Base-by-base conservation (phyloP, 306 rosid species). In the Albizia julibrissin region DNA sequence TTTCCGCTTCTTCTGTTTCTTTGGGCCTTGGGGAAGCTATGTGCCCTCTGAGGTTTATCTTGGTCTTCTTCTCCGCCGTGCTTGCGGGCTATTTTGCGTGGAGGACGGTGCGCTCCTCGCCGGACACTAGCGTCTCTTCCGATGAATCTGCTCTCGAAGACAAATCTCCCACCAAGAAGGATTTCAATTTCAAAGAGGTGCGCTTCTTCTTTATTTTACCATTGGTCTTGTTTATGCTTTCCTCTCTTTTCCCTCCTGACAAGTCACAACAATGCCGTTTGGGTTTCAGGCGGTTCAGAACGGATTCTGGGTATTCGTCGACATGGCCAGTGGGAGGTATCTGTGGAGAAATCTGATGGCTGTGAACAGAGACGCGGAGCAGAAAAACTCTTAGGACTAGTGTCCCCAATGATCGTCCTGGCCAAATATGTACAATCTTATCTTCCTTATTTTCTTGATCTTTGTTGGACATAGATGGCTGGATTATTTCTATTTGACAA, bases 261-360 rank as follows among this genome's bases (percentile, higher is more conserved):
- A 33, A 33, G 6, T 61, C 3, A 78, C 54, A 31, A 24, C 5
- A 78, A 54, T 80, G 29, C 69, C 43, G 78, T 18, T 78, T 49
- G 59, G 8, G 66, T 81, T 81, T 81, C 89, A 87, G 95, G 86
- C 71, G 87, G 77, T 86, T 58, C 77, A 79, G 79, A 90, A 69
- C 27, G 89, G 88, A n/a, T 89, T 91, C 82, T 91, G 98, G 96
- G 88, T 81, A 13, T 89, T 90, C 19, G 83, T 91, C 40, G 97
- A 93, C 81, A 91, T 90, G 98, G 93, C 94, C 59, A 93, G 93
- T 74, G 98, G 98, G 77, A 91, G 87, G 82, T 93, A 90, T 79
- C 83, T 90, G 65, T 93, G 97, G 97, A 87, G 93, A 87, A 90
- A 91, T 84, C 61, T 91, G 69, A 88, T 62, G 84, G 79, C 80